Base-by-base conservation (phyloP, 116 monocot species). In the Cymodocea nodosa region DNA sequence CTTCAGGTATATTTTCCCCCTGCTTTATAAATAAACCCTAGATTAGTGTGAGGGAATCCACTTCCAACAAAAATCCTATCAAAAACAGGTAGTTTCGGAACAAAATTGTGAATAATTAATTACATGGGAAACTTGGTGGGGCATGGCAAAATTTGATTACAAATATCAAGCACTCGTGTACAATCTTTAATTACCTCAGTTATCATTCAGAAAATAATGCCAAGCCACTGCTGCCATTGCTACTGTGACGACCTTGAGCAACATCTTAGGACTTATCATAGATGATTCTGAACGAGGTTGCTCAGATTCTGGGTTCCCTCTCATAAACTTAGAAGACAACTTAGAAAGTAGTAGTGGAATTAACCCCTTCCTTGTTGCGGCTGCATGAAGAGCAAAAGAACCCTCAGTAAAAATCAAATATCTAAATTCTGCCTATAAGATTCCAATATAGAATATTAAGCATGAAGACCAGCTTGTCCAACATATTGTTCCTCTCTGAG, bases 191-290 rank as follows among this genome's bases (percentile, higher is more conserved):
- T 36, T 25, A 18, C 24, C 35, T 68, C 59, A 71, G 30, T 62
- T 4, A 3, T 67, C 62, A 64, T 58, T 68, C 24, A 68, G 62
- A 64, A 65, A 78, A 65, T 65, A 78, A 59, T 73, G 69, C 58
- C 68, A 73, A 52, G 73, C 0, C 15, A 78, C 65, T 5, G 73
- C 78, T 59, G 73, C 25, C 30, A 73, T 17, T 50, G 69, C 78
- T 50, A 78, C 74, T n/a, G 40, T 4, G 59, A 73, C 0, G n/a
- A 73, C 65, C 48, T 78, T 73, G 25, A 74, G 57, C 49, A 78
- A 60, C 50, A 50, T 16, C 30, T 64, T 68, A 51, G 50, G 24
- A 23, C 64, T 51, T 17, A 25, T 10, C 7, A 71, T 15, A 23
- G 57, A 44, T 34, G 72, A 54, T 36, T 50, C 25, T 18, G 77